A percentile compares a stretch with the other conserved stretches of the same genome.
phyloP scores from a whole-genome alignment of 495 filamentous ascomycete species.

The Umbilicaria muhlenbergii region DNA sequence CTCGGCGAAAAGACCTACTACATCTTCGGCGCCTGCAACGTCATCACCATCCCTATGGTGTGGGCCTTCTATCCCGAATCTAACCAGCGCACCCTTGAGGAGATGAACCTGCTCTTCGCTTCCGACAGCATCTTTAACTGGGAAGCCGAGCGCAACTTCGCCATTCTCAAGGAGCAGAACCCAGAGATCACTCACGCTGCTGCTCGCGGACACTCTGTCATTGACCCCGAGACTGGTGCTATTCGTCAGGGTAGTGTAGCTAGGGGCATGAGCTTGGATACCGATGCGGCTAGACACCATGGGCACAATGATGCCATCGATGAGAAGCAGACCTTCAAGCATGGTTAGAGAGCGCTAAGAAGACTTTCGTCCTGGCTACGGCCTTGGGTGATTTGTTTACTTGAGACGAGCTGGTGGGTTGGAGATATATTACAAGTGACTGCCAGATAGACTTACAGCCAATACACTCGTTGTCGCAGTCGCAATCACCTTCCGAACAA shows the following conservation, averaged over 20 bases:
- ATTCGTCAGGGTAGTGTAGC: conserved; percentile 9
- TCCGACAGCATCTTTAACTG: conserved; percentile 41
- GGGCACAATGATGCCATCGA: conserved; percentile 7
- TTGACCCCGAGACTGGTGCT: conserved; percentile 32
- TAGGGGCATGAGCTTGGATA: conserved; percentile 15
- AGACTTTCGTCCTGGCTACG: too few relatives aligned
- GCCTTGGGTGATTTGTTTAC: too few relatives aligned
- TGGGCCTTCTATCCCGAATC: conserved; percentile 57
- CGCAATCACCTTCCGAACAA: too few relatives aligned
- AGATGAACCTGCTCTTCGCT: conserved; percentile 54
- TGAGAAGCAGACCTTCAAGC: conserved; percentile 16
- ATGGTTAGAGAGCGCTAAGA: conserved; percentile 1
- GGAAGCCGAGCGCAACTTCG: conserved; percentile 47
- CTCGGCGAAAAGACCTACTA: conserved; percentile 53
- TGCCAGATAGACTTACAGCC: too few relatives aligned
- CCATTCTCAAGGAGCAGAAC: conserved; percentile 36
- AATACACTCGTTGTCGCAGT: too few relatives aligned
- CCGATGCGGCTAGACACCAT: conserved; percentile 2
- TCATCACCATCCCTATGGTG: conserved; percentile 46
- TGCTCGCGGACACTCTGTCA: conserved; percentile 28
- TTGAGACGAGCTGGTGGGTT: too few relatives aligned
- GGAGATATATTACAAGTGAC: too few relatives aligned
- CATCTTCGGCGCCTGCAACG: conserved; percentile 48
- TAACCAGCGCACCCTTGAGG: conserved; percentile 52
- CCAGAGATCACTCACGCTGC: conserved; percentile 29